Evolutionary conservation across 257 asterid genomes (phyloP), one percentile per base, ranked within the genome.

Genomic region (Hygrophila difformis): DNA sequence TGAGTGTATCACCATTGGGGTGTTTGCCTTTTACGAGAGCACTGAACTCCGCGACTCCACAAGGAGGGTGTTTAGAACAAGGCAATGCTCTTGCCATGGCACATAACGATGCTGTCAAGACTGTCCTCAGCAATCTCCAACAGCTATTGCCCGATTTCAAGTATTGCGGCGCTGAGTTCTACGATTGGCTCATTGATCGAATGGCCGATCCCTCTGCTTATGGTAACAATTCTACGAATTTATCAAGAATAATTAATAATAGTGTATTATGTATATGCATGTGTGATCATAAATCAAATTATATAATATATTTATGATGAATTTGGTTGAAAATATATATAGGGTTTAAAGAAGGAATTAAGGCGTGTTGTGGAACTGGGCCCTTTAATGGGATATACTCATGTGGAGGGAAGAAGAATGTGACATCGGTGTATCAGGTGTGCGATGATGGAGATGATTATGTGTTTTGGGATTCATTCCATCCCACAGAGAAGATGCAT

Each of bases 341-440:
- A 76, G 86, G 79, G 20, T 73, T 73, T 28, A 59, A 55, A 43
- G 82, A 73, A 53, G 79, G 82, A 51, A 48, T 22, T 53, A 68
- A 46, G 16, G 77, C 87, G 33, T 77, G 87, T 13, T 77, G 87
- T 42, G 82, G 86, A 29, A n/a, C 63, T 19, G 78, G 81, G 8
- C 67, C 82, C 14, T 64, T 67, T 18, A 53, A 77, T 8, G 82
- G 79, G 22, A 15, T 56, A 6, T 56, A 13, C 62, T 52, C 75
- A 0, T 77, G 87, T 28, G 87, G 87, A 55, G 82, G 82, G 5
- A 70, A 57, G 11, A 73, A 74, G 51, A 63, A 56, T 14, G 59
- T 47, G 35, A 47, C 62, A 8, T 56, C 63, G 1, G n/a, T n/a
- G n/a, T 77, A 67, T 44, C 55, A 62, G 14, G 11, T 70, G 4